A percentile compares a stretch with the other conserved stretches of the same genome.
Conservation (phyloP, 352 stramenopile genomes). For the Phytophthora meadii region DNA sequence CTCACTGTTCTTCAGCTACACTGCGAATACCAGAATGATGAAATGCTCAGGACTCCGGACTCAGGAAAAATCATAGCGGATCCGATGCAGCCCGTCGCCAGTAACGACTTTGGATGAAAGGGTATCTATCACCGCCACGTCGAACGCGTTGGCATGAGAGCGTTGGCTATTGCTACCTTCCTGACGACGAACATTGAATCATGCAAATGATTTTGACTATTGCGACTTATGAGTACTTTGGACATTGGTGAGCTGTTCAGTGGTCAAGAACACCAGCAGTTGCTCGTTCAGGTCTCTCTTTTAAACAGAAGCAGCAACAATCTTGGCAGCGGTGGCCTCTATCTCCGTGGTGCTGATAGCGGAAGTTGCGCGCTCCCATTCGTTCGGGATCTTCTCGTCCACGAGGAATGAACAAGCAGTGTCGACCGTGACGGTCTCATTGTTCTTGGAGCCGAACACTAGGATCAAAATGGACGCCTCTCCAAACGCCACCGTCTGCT, state of each 20-base stretch:
- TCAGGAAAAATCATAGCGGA: constrained; percentile 9
- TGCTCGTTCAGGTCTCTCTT: too few relatives aligned
- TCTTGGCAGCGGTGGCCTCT: too few relatives aligned
- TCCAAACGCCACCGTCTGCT: constrained; percentile 35
- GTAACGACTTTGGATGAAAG: constrained; percentile 7
- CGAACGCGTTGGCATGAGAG: constrained; percentile 6
- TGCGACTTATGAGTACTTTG: too few relatives aligned
- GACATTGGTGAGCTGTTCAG: too few relatives aligned
- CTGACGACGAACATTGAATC: too few relatives aligned
- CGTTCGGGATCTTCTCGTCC: constrained; percentile 42
- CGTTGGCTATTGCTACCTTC: constrained; percentile 8
- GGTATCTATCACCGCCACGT: constrained; percentile 11
- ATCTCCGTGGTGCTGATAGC: too few relatives aligned
- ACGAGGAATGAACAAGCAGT: constrained; percentile 33
- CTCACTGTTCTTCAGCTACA: not conserved
- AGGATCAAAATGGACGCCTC: constrained; percentile 13
- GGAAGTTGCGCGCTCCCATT: not conserved
- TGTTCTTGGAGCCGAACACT: constrained; percentile 38
- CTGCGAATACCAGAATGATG: constrained; percentile 23
- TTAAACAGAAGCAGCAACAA: too few relatives aligned
- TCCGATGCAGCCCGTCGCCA: constrained; percentile 14
- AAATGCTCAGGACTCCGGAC: not conserved
- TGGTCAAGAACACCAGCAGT: too few relatives aligned
- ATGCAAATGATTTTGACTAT: too few relatives aligned
- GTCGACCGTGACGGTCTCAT: constrained; percentile 36